These are phyloP conservation scores for Barnettozyma salicaria DNA, from an alignment of 805 yeast genomes.

Conservation along the genomic window DNA sequence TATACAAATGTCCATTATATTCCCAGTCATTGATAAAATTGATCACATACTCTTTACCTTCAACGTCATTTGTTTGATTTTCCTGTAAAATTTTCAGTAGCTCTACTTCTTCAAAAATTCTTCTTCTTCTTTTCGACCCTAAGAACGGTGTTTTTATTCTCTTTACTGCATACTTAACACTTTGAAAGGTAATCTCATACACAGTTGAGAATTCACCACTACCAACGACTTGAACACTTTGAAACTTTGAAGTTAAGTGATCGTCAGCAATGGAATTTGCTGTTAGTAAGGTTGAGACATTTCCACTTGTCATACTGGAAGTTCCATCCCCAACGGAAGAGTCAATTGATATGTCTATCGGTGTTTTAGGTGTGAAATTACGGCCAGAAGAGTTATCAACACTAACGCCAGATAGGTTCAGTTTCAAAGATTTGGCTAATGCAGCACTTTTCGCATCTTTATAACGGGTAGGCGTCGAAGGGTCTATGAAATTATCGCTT, in stretches of 20 bases:
- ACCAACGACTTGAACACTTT: slow-evolving; percentile 68
- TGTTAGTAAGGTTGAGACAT: slow-evolving; percentile 15
- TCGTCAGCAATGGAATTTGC: slow-evolving; percentile 30
- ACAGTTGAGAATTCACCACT: slow-evolving; percentile 89
- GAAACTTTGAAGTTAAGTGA: slow-evolving; percentile 42
- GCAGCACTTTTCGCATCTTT: slow-evolving; percentile 18
- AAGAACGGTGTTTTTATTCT: slow-evolving; percentile 62
- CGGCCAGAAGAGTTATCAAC: slow-evolving; percentile 15
- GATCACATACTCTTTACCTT: slow-evolving; percentile 73
- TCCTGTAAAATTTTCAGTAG: slow-evolving; percentile 44
- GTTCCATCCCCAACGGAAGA: slow-evolving; percentile 14
- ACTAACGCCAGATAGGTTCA: slow-evolving; percentile 9
- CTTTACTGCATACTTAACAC: slow-evolving; percentile 76
- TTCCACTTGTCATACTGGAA: slow-evolving; percentile 21
- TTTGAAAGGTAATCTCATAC: slow-evolving; percentile 67
- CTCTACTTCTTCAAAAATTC: slow-evolving; percentile 72
- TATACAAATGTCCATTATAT: slow-evolving; percentile 64
- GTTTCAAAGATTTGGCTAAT: slow-evolving; percentile 14
- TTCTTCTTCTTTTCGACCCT: slow-evolving; percentile 52
- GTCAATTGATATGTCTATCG: slow-evolving; percentile 21
- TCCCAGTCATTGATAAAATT: slow-evolving; percentile 86
- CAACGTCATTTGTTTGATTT: slow-evolving; percentile 37
- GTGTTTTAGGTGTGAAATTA: slow-evolving; percentile 29
- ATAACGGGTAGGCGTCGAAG: slow-evolving; percentile 40
- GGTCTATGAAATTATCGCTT: slow-evolving; percentile 26